Evolutionary conservation across 2,329 filamentous ascomycete species (phyloP), one percentile per base, ranked within the genome.

Genomic region (Didymellaceae sp.): DNA sequence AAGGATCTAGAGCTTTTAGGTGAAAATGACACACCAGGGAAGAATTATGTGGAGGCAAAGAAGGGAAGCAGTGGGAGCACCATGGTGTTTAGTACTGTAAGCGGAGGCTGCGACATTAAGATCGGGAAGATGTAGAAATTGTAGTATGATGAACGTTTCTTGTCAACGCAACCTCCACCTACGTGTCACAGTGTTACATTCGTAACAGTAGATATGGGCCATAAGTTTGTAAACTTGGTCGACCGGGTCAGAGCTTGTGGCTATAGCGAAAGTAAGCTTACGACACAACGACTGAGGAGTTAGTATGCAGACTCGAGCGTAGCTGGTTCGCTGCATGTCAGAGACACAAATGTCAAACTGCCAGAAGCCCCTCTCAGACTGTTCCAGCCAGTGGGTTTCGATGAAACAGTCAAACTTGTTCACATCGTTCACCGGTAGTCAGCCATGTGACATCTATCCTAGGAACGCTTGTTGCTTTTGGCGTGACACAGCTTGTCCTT

Each of bases 1-100:
- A 65, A 69, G 20, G 72, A 71, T 26, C 47, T 78, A 7, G 59
- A 74, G 37, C 52, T 74, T 0, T 39, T 71, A 7, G 55, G 60
- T 4, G 54, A 69, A 42, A 66, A 67, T 6, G 47, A 65, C 21
- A 60, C 62, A 14, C 61, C 63, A 2, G 61, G 63, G 3, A 61
- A 62, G 20, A 73, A 71, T 32, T 65, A 66, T 37, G 58, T 77
- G 0, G 59, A 71, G 32, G 76, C 74, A 18, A 68, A 66, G 47
- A 78, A 78, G 52, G 76, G 75, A 0, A 28, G 57, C 24, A 73
- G 68, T 0, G 52, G 58, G 3, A 72, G 72, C 43, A 66, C 34
- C 1, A 57, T 77, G 52, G 62, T 57, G 13, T 70, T 77, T 26
- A 62, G 63, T 21, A 70, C 66, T 14, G 54, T 66, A 14, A 73